Conservation (phyloP, 768 basidiomycete genomes). For the Boletus sp. region DNA sequence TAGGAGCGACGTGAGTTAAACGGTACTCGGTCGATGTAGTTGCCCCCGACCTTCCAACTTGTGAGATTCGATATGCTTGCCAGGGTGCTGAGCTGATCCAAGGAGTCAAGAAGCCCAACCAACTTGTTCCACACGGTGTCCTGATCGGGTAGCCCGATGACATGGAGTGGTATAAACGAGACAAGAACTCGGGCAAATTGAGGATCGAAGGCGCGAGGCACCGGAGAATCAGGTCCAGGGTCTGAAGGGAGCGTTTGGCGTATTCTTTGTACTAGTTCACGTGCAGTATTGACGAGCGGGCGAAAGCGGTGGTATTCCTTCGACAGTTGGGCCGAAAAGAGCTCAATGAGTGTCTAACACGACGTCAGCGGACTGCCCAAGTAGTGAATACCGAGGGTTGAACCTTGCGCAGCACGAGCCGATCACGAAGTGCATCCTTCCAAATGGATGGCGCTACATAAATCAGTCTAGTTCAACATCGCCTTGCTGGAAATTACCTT, state of each 20-base stretch:
- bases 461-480: constrained; percentile 3
- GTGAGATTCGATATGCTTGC: constrained; percentile 42
- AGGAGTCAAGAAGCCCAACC: constrained; percentile 48
- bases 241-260: constrained; percentile 32
- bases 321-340: constrained; percentile 22
- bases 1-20: constrained; percentile 13
- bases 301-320: constrained; percentile 25
- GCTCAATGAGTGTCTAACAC: constrained; percentile 24
- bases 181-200: constrained; percentile 62
- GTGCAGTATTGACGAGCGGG: constrained; percentile 19
- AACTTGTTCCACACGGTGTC: constrained; percentile 52
- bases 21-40: not conserved
- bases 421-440: constrained; percentile 48
- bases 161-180: constrained; percentile 66
- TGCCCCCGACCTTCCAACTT: constrained; percentile 58
- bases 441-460: constrained; percentile 44
- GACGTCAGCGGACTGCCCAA: constrained; percentile 3
- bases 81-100: constrained; percentile 50
- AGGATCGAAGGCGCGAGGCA: constrained; percentile 59
- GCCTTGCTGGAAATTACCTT: constrained; percentile 32
- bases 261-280: constrained; percentile 12
- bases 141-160: constrained; percentile 48
- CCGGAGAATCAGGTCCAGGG: constrained; percentile 44
- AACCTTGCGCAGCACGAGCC: constrained; percentile 61
- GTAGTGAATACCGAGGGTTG: not conserved